Conservation (phyloP, 352 stramenopile genomes). For the Peronospora belbahrii region DNA sequence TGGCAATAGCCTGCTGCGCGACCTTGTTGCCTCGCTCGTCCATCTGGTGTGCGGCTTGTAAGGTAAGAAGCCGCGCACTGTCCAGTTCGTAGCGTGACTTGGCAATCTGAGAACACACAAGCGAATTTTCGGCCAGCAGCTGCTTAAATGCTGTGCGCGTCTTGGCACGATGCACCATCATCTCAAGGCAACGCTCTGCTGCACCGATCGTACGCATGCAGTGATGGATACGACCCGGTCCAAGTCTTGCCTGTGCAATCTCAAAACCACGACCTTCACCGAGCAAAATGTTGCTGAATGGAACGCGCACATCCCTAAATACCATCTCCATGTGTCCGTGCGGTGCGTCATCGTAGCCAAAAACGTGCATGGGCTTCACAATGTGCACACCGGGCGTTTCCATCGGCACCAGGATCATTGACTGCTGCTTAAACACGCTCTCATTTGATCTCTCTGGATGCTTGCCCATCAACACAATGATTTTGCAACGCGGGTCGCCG, state of each 20-base stretch:
- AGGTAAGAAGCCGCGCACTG: constrained; percentile 78
- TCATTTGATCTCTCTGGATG: constrained; percentile 26
- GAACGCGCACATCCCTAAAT: constrained; percentile 90
- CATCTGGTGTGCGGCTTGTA: constrained; percentile 87
- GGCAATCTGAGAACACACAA: constrained; percentile 81
- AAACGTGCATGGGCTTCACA: constrained; percentile 85
- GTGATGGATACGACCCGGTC: constrained; percentile 95
- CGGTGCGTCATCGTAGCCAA: constrained; percentile 96
- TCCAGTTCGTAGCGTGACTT: constrained; percentile 76
- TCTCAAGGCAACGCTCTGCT: constrained; percentile 79
- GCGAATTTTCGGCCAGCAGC: constrained; percentile 82
- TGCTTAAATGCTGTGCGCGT: constrained; percentile 92
- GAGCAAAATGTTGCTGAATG: constrained; percentile 80
- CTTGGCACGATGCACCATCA: constrained; percentile 85
- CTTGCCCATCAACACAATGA: constrained; percentile 83
- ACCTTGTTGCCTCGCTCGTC: constrained; percentile 79
- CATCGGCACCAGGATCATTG: constrained; percentile 90
- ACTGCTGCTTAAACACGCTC: constrained; percentile 68
- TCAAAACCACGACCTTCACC: constrained; percentile 84
- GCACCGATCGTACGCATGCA: constrained; percentile 94
- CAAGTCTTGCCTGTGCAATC: constrained; percentile 88
- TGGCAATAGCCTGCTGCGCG: constrained; percentile 89
- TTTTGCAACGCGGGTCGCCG: constrained; percentile 91
- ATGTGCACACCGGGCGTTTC: constrained; percentile 88
- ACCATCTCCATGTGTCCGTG: constrained; percentile 93